Conservation (phyloP, 495 filamentous ascomycete species). For the Lasiosphaeria ovina region DNA sequence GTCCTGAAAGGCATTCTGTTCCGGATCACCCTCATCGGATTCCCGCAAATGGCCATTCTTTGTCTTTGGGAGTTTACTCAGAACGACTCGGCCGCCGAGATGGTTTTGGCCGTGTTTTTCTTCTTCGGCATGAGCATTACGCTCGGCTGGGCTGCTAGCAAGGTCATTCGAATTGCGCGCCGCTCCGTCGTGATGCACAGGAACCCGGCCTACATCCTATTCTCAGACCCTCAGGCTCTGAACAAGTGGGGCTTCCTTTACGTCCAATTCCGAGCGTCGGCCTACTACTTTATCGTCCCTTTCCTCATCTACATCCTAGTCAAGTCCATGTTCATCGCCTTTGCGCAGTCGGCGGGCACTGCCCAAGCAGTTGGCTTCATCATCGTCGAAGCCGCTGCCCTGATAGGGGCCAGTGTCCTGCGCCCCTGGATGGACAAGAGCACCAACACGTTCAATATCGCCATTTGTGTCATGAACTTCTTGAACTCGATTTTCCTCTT, state of each 20-base stretch:
- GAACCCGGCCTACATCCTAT: conserved; percentile 96
- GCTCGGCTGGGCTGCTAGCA: conserved; percentile 82
- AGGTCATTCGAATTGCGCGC: conserved; percentile 86
- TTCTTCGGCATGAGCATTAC: conserved; percentile 79
- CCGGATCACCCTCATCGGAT: conserved; percentile 89
- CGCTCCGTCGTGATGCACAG: conserved; percentile 91
- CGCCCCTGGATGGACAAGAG: conserved; percentile 99
- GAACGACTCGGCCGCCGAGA: conserved; percentile 79
- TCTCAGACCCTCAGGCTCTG: conserved; percentile 86
- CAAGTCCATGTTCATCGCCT: conserved; percentile 89
- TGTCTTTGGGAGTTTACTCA: conserved; percentile 94
- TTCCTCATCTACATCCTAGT: conserved; percentile 73
- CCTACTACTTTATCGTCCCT: conserved; percentile 95
- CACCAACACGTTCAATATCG: conserved; percentile 95
- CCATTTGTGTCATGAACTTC: conserved; percentile 88
- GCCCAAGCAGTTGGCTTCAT: conserved; percentile 83
- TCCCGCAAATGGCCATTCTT: conserved; percentile 88
- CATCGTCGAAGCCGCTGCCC: conserved; percentile 76
- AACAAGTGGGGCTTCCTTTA: conserved; percentile 99
- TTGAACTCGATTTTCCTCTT: conserved; percentile 83
- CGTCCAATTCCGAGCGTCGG: conserved; percentile 93
- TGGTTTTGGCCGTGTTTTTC: conserved; percentile 88
- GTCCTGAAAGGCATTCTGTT: conserved; percentile 75
- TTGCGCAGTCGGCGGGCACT: conserved; percentile 68
- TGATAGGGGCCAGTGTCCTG: conserved; percentile 77